Base-by-base conservation (phyloP, 2,329 filamentous ascomycete species). In the Colletotrichum brevisporum region DNA sequence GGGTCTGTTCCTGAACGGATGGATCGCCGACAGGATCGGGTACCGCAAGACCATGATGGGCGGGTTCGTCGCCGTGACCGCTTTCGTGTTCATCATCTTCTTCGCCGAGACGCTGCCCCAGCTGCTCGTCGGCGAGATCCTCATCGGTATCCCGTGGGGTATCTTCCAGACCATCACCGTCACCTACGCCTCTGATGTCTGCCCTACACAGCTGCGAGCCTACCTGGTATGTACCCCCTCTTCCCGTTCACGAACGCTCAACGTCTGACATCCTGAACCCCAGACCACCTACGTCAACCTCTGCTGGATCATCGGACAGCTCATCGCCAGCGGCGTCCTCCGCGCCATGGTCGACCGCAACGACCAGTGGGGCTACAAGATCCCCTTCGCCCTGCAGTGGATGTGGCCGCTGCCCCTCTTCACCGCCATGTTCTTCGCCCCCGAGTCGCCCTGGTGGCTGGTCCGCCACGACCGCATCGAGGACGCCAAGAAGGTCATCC, bases 371-470 rank as follows among this genome's bases (percentile, higher is more conserved):
- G 81, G 80, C 0, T 86, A 83, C 74, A 79, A 81, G 45, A 85
- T 86, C 5, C 84, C 84, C 1, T 87, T 84, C 65, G 84, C 80
- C 0, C 71, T 86, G 0, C 84, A 86, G 74, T 87, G 85, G 85
- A 74, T 82, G 27, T 86, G 83, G 80, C 83, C 83, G 0, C 73
- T 84, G 1, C 83, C 83, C 1, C 76, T 87, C 2, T 75, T 84
- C 9, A 72, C 84, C 1, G 80, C 78, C 18, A 79, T 83, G 55
- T 75, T 77, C 53, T 79, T 85, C 16, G 83, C 83, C 4, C 85
- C 85, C 1, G 85, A 86, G 70, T 85, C 82, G 3, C 85, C 85
- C 1, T 86, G 84, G 83, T 86, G 83, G 81, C 79, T 84, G 5
- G 81, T 86, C 9, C 81, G 84, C 6, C 75, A 77, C 4, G 81